Evolutionary conservation across 1,139 yeast genomes (phyloP), one percentile per base, ranked within the genome.

Genomic region (Petasospora fabianii): DNA sequence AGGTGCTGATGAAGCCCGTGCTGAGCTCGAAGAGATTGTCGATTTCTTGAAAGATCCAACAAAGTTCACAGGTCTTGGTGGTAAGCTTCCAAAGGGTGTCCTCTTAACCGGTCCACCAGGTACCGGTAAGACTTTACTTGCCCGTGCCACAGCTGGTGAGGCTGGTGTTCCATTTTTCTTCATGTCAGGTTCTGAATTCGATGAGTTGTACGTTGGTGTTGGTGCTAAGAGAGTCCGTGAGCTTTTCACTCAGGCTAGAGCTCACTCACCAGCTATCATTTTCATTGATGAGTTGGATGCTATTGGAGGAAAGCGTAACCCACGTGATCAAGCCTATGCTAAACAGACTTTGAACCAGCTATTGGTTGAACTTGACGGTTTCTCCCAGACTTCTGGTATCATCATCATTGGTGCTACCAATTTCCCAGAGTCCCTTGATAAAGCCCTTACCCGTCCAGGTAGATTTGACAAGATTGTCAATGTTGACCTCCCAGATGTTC

Each of bases 61-160:
- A 16, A 86, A 86, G 61, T 94, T 88, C 65, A 94, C 97, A 32
- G 95, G 96, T 1, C 73, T 94, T 38, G 99, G 99, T 49, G 99
- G 98, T 39, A 88, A 88, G 62, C 71, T 94, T 53, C 98, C 98
- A 42, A 92, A 90, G 62, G 99, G 99, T 69, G 95, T 94, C 5
- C 68, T 94, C 43, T 71, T 94, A 48, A 92, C 98, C 7, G 99
- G 99, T 33, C 99, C 99, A 28, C 99, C 99, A 28, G 99, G 99
- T 66, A 94, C 99, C 6, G 99, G 99, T 76, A 94, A 94, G 63
- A 94, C 99, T 1, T 69, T 94, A 48, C 74, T 94, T 47, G 98
- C 98, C 1, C 77, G 98, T 54, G 98, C 99, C 15, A 95, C 97
- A 28, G 99, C 99, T 10, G 98, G 98, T 45, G 98, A 94, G 64